A percentile compares a stretch with the other conserved stretches of the same genome.
Conservation (phyloP, 768 basidiomycete genomes). For the Termitomyces sp. region DNA sequence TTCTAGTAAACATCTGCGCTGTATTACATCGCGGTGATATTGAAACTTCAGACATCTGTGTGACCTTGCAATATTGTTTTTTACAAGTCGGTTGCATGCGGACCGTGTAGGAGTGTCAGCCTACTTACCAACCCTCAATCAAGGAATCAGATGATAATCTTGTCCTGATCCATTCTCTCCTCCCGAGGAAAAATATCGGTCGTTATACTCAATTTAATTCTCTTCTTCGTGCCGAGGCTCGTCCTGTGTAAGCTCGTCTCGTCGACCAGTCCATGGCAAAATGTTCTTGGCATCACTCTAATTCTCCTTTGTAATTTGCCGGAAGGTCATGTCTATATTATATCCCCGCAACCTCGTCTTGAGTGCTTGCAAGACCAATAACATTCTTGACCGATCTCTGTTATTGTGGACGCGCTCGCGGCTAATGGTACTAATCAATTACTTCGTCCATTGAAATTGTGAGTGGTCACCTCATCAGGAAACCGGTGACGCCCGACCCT, state of each 20-base stretch:
- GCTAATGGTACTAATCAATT: neutral
- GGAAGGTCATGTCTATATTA: neutral
- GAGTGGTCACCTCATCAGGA: neutral
- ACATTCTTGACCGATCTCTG: neutral
- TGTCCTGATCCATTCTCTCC: neutral
- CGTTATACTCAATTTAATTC: neutral
- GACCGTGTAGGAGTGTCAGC: neutral
- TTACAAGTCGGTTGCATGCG: no score
- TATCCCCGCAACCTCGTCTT: no score
- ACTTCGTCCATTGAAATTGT: no score
- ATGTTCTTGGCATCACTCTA: neutral
- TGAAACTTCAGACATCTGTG: no score
- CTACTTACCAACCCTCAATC: neutral
- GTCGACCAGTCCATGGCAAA: neutral
- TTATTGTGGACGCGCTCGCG: neutral
- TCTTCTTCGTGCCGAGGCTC: neutral
- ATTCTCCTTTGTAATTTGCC: neutral
- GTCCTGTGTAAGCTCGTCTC: neutral
- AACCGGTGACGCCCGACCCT: neutral
- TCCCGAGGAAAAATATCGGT: neutral
- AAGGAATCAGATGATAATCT: neutral
- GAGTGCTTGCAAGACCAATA: neutral
- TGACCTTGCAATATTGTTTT: neutral
- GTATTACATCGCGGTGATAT: no score
- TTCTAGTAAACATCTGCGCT: no score